phyloP scores from a whole-genome alignment of 768 basidiomycete genomes.

The Terana coerulea region DNA sequence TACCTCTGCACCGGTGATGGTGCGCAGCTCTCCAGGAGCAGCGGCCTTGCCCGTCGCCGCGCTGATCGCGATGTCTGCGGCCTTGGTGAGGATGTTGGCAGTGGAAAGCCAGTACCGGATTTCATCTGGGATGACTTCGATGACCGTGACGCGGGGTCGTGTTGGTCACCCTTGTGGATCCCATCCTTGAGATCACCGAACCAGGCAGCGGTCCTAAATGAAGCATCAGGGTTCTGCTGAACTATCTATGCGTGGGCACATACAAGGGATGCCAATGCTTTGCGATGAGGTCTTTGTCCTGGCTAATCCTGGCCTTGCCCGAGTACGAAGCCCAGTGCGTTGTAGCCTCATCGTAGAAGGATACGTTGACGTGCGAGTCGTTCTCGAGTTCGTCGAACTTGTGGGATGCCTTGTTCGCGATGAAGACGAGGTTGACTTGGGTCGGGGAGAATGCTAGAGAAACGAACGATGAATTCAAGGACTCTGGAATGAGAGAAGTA shows the following conservation, averaged over 20 bases:
- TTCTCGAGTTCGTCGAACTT: constrained; percentile 78
- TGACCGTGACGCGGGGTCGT: constrained; percentile 79
- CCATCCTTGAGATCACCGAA: constrained; percentile 88
- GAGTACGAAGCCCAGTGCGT: constrained; percentile 81
- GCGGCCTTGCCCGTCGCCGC: constrained; percentile 60
- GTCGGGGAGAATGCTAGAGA: constrained; percentile 44
- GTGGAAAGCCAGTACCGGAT: constrained; percentile 80
- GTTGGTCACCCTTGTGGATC: constrained; percentile 73
- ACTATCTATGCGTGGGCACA: too few relatives aligned
- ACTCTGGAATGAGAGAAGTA: neutral
- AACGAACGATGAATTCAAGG: neutral
- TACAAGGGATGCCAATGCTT: constrained; percentile 53
- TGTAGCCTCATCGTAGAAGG: constrained; percentile 63
- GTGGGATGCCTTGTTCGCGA: constrained; percentile 68
- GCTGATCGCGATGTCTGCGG: constrained; percentile 55
- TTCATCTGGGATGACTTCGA: constrained; percentile 76
- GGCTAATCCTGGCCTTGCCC: constrained; percentile 63
- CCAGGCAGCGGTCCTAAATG: constrained; percentile 59
- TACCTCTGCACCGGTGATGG: constrained; percentile 73
- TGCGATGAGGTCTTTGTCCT: constrained; percentile 60
- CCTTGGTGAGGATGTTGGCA: constrained; percentile 52
- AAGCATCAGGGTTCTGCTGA: neutral
- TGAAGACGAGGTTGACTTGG: constrained; percentile 58
- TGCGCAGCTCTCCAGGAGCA: constrained; percentile 72
- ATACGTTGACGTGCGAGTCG: constrained; percentile 76